These are phyloP conservation scores for Austroboletus olivaceoglutinosus DNA, from an alignment of 1,284 basidiomycete genomes.

Conservation along the genomic window DNA sequence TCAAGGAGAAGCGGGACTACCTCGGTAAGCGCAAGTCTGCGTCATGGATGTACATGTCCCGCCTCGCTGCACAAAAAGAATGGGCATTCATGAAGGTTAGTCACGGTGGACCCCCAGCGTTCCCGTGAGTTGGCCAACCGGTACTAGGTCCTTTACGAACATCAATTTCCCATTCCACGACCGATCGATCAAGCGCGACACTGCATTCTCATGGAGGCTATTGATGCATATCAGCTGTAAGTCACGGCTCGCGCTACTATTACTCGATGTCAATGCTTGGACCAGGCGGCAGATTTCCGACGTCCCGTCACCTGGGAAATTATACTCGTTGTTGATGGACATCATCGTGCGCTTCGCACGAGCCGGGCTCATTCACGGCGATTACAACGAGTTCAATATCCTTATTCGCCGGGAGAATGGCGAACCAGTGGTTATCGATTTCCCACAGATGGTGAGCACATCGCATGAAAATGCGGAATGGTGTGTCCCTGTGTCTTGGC, in stretches of 20 bases:
- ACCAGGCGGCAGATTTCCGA: conserved; percentile 84
- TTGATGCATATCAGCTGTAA: conserved; percentile 93
- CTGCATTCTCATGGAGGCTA: conserved; percentile 93
- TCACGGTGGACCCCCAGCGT: background rate
- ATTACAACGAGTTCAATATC: conserved; percentile 99
- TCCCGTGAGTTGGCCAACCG: background rate
- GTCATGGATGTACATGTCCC: conserved; percentile 99
- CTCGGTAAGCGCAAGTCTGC: conserved; percentile 93
- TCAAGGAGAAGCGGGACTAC: conserved; percentile 98
- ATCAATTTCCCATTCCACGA: conserved; percentile 90
- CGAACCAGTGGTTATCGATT: conserved; percentile 94
- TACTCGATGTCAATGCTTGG: background rate
- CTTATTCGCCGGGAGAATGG: conserved; percentile 81
- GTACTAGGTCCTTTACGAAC: conserved; percentile 85
- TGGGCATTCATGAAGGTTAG: conserved; percentile 97
- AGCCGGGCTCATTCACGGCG: conserved; percentile 94
- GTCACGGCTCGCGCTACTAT: conserved; percentile 24
- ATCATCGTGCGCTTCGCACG: conserved; percentile 93
- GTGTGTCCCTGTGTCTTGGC: conserved; percentile 46
- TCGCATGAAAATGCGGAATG: conserved; percentile 97
- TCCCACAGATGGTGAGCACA: conserved; percentile 99
- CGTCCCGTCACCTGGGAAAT: conserved; percentile 79
- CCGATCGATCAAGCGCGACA: conserved; percentile 96
- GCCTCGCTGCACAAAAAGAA: conserved; percentile 94
- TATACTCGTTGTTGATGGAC: conserved; percentile 94